A percentile compares a stretch with the other conserved stretches of the same genome.
Conservation (phyloP, 2,329 filamentous ascomycete genomes). For the Coniochaeta pulveracea region DNA sequence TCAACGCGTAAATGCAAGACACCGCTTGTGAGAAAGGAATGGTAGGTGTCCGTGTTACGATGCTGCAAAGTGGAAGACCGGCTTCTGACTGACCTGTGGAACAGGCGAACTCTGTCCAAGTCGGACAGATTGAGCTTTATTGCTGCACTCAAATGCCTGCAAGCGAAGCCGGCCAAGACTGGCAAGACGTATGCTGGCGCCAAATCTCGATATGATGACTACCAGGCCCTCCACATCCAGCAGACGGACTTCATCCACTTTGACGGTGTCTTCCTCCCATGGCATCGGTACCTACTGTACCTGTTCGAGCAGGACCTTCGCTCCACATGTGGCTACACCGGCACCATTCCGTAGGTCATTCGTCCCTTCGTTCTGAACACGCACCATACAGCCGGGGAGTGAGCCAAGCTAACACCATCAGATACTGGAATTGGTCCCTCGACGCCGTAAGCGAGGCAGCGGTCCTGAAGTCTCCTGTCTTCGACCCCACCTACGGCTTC, state of each 20-base stretch:
- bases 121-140: slow-evolving; percentile 24
- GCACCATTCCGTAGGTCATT: slow-evolving; percentile 10
- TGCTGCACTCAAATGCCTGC: slow-evolving; percentile 26
- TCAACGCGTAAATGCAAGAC: not conserved
- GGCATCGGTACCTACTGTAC: slow-evolving; percentile 23
- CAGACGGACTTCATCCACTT: slow-evolving; percentile 25
- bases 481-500: slow-evolving; percentile 14
- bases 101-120: slow-evolving; percentile 12
- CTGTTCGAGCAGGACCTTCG: slow-evolving; percentile 21
- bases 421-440: slow-evolving; percentile 17
- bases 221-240: slow-evolving; percentile 28
- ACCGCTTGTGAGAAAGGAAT: slow-evolving; percentile 1
- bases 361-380: too few species aligned
- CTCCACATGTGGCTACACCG: slow-evolving; percentile 22
- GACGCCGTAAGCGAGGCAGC: slow-evolving; percentile 11
- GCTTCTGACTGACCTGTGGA: not conserved
- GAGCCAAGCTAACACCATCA: too few species aligned
- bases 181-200: slow-evolving; percentile 20
- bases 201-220: slow-evolving; percentile 31
- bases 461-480: slow-evolving; percentile 14
- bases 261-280: slow-evolving; percentile 12
- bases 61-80: not conserved
- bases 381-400: not conserved
- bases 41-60: not conserved
- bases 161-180: slow-evolving; percentile 17